Percentiles rank a stretch among this genome's conserved stretches.
phyloP scores from a whole-genome alignment of 257 asterid genomes.

The Nicotiana tomentosiformis region DNA sequence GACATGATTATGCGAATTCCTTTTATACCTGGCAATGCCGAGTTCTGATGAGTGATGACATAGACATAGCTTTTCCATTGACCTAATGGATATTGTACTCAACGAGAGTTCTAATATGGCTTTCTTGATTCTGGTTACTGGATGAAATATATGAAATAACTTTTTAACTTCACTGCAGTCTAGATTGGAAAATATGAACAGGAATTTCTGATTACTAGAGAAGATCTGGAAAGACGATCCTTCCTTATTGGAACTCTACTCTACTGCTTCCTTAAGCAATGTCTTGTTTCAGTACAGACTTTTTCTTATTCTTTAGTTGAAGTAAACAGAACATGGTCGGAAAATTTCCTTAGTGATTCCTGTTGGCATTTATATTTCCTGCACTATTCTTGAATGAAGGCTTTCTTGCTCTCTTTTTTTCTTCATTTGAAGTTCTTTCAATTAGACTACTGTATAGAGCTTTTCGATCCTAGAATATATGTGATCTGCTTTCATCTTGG shows the following conservation, averaged over 20 bases:
- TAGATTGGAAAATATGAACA: neutral
- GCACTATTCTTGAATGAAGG: too few relatives aligned
- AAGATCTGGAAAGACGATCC: neutral
- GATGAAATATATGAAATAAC: neutral
- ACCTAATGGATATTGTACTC: neutral
- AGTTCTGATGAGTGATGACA: neutral
- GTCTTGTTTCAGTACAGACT: neutral
- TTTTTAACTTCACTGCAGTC: neutral
- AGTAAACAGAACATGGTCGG: neutral
- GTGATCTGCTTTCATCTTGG: neutral
- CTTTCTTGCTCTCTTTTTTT: too few relatives aligned
- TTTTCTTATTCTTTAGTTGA: neutral
- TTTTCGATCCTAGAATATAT: neutral
- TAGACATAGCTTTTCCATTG: neutral
- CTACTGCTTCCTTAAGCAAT: neutral
- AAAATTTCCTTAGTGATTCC: neutral
- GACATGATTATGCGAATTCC: neutral
- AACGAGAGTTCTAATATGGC: neutral
- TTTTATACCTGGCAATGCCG: neutral
- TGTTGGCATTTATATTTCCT: neutral
- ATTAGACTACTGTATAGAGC: neutral
- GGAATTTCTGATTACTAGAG: neutral
- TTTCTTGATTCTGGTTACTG: neutral
- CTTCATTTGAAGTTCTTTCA: neutral
- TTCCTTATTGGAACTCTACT: neutral